Conservation (phyloP, 768 basidiomycete genomes). For the Chalciporus chontae region DNA sequence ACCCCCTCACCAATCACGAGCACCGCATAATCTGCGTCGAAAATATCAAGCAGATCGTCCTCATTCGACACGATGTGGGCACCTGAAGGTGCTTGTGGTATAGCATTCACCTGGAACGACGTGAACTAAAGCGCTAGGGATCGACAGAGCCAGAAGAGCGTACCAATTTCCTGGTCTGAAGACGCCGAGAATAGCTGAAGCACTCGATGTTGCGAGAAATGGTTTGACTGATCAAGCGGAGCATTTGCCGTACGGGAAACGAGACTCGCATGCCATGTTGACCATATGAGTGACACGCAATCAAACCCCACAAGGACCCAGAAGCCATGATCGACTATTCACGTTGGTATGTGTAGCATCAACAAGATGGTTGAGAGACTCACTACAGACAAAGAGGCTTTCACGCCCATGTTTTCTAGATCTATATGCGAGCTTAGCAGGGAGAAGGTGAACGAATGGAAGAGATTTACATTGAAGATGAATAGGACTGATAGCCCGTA, state of each 20-base stretch:
- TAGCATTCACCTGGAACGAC: conserved; percentile 58
- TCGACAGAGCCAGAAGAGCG: conserved; percentile 8
- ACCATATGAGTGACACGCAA: conserved; percentile 78
- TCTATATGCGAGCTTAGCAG: conserved; percentile 37
- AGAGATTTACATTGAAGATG: conserved; percentile 64
- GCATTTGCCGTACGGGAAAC: conserved; percentile 80
- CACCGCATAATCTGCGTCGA: conserved; percentile 76
- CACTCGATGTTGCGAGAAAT: conserved; percentile 79
- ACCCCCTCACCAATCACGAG: conserved; percentile 68
- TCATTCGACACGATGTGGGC: conserved; percentile 80
- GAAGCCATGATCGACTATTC: conserved; percentile 74
- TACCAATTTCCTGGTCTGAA: conserved; percentile 76
- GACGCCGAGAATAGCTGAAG: conserved; percentile 68
- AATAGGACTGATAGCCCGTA: conserved; percentile 87
- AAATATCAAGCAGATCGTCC: conserved; percentile 71
- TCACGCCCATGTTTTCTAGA: conserved; percentile 76
- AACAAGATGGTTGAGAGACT: conserved; percentile 21
- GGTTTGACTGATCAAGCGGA: conserved; percentile 73
- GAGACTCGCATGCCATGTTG: conserved; percentile 78
- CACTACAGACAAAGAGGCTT: conserved; percentile 84
- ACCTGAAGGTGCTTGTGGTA: conserved; percentile 57
- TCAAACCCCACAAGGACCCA: conserved; percentile 75
- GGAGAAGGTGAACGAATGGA: background rate
- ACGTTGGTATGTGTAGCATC: background rate
- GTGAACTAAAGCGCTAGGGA: background rate